Base-by-base conservation (phyloP, 1,284 basidiomycete species). In the Vanrija sp. region DNA sequence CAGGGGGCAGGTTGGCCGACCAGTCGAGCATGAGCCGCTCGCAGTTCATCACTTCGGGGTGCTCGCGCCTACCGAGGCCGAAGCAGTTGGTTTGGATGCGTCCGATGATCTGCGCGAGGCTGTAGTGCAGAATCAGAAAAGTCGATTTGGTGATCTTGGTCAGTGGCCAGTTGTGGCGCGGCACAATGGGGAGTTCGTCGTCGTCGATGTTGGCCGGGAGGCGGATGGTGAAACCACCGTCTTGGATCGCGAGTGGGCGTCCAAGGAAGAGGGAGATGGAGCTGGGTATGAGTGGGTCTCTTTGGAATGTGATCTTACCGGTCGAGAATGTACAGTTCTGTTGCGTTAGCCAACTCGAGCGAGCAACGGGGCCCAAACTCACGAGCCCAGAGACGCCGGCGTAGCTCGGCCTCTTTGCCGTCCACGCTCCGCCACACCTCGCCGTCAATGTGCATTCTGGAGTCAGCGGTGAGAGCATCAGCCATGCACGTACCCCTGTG, bases 351-450 rank as follows among this genome's bases (percentile, higher is more conserved):
- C 10, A 28, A 12, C 5, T 12, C 12, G 0, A 8, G 12, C 12
- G 0, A 8, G 12, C 39, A 15, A 5, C 5, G 21, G 21, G 23
- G 26, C 26, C 14, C 14, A 12, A 42, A 63, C 63, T 66, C 50
- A 68, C 66, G 69, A 25, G 68, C 68, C 66, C 66, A 72, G 2
- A 72, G 46, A 12, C 68, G 51, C 4, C 69, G 57, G 21, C 68
- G 55, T 10, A 68, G 51, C 52, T 72, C 69, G 2, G 65, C 62
- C 38, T 69, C 61, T 39, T 64, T 60, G 3, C 60, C 34, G 34
- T 34, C 34, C 7, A 34, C 34, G 34, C 34, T 34, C 7, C 60
- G 58, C 69, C 67, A 69, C 16, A 51, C 46, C 26, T 55, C 55
- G 8, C 68, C 68, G 56, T 72, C 69, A 16, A 69, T 57, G 40